Evolutionary conservation across 768 basidiomycete genomes (phyloP).

Genomic region (Suillus decipiens): DNA sequence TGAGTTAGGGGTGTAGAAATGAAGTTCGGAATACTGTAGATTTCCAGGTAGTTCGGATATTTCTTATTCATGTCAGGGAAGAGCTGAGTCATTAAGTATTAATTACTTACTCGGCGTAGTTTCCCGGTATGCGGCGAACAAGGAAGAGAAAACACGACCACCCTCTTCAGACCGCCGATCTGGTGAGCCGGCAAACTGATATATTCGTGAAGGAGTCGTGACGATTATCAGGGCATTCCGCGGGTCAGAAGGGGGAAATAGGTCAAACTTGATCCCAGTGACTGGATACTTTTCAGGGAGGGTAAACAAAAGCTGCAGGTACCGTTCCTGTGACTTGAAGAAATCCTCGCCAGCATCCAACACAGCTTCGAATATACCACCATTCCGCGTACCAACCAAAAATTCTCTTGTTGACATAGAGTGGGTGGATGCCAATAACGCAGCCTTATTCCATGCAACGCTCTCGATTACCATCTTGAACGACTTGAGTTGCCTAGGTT

Average conservation of each 20-base stretch:
- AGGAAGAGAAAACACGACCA: slow-evolving; percentile 68
- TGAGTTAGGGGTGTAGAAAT: slow-evolving; percentile 73
- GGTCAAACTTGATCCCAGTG: slow-evolving; percentile 83
- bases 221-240: slow-evolving; percentile 71
- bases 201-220: slow-evolving; percentile 86
- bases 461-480: slow-evolving; percentile 90
- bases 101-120: slow-evolving; percentile 71
- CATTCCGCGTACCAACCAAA: slow-evolving; percentile 82
- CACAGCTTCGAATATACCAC: slow-evolving; percentile 85
- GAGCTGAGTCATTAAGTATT: slow-evolving; percentile 5
- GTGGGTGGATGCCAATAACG: slow-evolving; percentile 61
- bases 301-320: slow-evolving; percentile 71
- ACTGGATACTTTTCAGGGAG: slow-evolving; percentile 82
- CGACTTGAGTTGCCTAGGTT: slow-evolving; percentile 73
- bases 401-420: slow-evolving; percentile 81
- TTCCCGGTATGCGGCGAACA: slow-evolving; percentile 78
- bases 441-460: slow-evolving; percentile 86
- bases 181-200: slow-evolving; percentile 79
- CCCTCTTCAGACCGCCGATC: slow-evolving; percentile 74
- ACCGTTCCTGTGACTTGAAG: slow-evolving; percentile 86
- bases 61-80: slow-evolving; percentile 50
- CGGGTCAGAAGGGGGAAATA: slow-evolving; percentile 64
- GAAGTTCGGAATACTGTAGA: slow-evolving; percentile 72
- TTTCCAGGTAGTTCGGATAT: slow-evolving; percentile 90
- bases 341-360: slow-evolving; percentile 91